A percentile compares a stretch with the other conserved stretches of the same genome.
Evolutionary conservation across 805 yeast genomes (phyloP).

Genomic region (Candida montana): DNA sequence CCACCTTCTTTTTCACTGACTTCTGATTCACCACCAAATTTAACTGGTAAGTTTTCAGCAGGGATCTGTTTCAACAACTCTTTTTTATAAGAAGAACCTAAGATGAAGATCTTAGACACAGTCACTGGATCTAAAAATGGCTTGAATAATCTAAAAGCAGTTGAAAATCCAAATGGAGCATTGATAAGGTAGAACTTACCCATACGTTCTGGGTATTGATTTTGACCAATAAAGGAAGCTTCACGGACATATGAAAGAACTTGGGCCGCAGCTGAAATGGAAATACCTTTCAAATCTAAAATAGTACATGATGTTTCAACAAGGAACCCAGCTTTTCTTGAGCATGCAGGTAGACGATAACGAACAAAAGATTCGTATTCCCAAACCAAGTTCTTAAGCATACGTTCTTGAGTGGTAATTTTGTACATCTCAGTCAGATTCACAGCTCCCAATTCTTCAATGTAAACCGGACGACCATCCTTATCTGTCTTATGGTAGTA

Average conservation of each 20-base stretch:
- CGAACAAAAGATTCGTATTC: conserved; percentile 89
- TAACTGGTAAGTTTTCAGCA: conserved; percentile 81
- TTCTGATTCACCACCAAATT: conserved; percentile 81
- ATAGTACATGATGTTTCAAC: conserved; percentile 97
- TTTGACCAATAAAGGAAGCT: conserved; percentile 92
- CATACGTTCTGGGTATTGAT: conserved; percentile 98
- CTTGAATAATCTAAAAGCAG: conserved; percentile 87
- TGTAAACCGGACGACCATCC: conserved; percentile 94
- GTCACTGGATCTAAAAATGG: conserved; percentile 97
- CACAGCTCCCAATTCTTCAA: conserved; percentile 90
- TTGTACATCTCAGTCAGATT: conserved; percentile 87
- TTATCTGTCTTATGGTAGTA: conserved; percentile 95
- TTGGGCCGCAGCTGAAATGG: conserved; percentile 75
- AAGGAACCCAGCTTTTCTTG: conserved; percentile 70
- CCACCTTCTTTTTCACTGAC: conserved; percentile 70
- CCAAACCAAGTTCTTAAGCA: conserved; percentile 95
- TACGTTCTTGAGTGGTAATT: conserved; percentile 91
- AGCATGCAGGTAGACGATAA: conserved; percentile 89
- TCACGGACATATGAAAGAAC: conserved; percentile 87
- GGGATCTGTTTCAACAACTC: conserved; percentile 92
- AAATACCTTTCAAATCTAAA: conserved; percentile 90
- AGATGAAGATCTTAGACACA: conserved; percentile 86
- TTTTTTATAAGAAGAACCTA: conserved; percentile 71
- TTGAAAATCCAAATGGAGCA: conserved; percentile 95
- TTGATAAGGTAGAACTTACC: conserved; percentile 94